Percentiles rank a stretch among this genome's conserved stretches.
Evolutionary conservation across 805 yeast genomes (phyloP).

Genomic region (Yarrowia bubula): DNA sequence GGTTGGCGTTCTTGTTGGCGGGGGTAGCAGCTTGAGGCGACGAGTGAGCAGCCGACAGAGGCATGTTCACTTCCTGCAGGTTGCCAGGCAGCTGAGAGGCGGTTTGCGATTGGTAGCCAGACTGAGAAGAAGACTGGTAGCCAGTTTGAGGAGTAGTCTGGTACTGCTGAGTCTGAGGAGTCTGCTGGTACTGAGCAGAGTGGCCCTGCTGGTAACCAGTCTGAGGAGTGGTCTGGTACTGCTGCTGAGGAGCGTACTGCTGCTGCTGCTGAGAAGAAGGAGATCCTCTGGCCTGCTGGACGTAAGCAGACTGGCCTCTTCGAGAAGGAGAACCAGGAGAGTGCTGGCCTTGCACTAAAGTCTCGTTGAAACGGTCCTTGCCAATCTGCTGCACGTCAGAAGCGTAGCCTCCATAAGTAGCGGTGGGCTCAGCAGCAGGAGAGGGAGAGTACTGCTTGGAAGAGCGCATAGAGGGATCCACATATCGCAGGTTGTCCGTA

Average conservation of each 20-base stretch:
- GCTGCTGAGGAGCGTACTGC: not conserved
- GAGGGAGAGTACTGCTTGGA: not conserved
- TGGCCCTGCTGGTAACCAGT: not conserved
- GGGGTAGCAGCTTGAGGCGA: not conserved
- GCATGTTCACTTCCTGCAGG: conserved; percentile 13
- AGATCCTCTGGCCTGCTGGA: not conserved
- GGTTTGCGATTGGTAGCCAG: not conserved
- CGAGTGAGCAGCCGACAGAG: not conserved
- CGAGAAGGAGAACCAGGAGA: not conserved
- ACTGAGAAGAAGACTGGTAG: not conserved
- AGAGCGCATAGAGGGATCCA: not conserved
- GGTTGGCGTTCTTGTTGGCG: conserved; percentile 10
- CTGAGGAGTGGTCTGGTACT: not conserved
- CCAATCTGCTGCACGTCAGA: conserved; percentile 13
- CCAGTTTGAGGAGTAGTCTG: not conserved
- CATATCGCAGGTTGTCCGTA: conserved; percentile 17
- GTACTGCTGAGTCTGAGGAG: not conserved
- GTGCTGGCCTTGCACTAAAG: not conserved
- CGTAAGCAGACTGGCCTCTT: not conserved
- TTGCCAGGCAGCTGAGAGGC: not conserved
- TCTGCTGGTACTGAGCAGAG: not conserved
- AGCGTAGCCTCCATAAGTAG: conserved; percentile 3
- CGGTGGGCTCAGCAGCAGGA: conserved; percentile 7
- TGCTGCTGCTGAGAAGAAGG: not conserved
- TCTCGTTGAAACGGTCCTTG: conserved; percentile 2